phyloP scores from a whole-genome alignment of 139 green algal genomes.

The Picochlorum sp. region DNA sequence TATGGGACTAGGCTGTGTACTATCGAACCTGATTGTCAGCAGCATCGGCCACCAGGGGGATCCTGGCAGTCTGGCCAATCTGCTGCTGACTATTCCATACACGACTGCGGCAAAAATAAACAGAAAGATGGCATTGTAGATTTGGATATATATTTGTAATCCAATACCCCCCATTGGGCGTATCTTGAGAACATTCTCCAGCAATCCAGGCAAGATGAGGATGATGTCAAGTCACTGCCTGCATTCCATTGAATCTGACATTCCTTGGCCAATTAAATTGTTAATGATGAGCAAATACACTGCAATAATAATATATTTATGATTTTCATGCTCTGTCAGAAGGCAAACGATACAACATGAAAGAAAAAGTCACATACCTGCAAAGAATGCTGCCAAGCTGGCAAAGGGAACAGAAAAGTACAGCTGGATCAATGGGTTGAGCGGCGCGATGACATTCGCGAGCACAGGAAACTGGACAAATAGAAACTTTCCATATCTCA shows the following conservation, averaged over 20 bases:
- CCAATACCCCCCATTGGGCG: constrained; percentile 36
- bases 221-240: constrained; percentile 75
- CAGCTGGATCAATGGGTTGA: constrained; percentile 34
- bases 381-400: constrained; percentile 44
- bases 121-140: constrained; percentile 75
- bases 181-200: constrained; percentile 36
- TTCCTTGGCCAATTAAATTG: constrained; percentile 43
- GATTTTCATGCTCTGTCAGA: too few relatives aligned
- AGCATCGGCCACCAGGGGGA: constrained; percentile 71
- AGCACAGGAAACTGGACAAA: constrained; percentile 38
- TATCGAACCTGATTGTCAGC: constrained; percentile 62
- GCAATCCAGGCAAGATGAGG: constrained; percentile 60
- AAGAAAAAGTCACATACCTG: too few relatives aligned
- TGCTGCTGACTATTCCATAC: constrained; percentile 62
- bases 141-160: constrained; percentile 51
- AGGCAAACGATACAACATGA: too few relatives aligned
- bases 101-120: constrained; percentile 61
- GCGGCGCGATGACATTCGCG: constrained; percentile 18
- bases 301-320: not conserved
- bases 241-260: constrained; percentile 72
- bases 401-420: constrained; percentile 39
- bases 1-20: not conserved
- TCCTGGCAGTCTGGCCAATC: constrained; percentile 47
- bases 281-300: constrained; percentile 38
- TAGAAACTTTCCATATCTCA: constrained; percentile 38